phyloP scores from a whole-genome alignment of 106 monocot species.

The Ottelia alismoides region DNA sequence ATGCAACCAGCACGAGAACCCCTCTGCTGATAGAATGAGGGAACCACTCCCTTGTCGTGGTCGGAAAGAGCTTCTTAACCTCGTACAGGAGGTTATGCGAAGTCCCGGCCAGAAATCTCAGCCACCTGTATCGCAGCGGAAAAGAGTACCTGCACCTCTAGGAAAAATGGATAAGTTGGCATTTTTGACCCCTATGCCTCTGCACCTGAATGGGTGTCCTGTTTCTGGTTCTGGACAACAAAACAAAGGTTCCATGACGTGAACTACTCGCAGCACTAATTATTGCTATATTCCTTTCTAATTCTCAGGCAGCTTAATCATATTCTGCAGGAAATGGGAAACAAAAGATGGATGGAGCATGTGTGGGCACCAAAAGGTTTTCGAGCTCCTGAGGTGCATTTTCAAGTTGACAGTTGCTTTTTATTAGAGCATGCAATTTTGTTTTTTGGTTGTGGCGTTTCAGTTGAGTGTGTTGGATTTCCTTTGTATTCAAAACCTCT shows the following conservation, averaged over 20 bases:
- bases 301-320: neutral
- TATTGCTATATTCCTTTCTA: neutral
- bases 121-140: constrained; percentile 56
- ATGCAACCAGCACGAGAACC: constrained; percentile 67
- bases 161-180: constrained; percentile 26
- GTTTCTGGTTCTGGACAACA: constrained; percentile 29
- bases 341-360: constrained; percentile 82
- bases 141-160: constrained; percentile 71
- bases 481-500: too few relatives aligned
- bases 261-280: too few relatives aligned
- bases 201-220: constrained; percentile 47
- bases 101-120: constrained; percentile 27
- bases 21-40: constrained; percentile 49
- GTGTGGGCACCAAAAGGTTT: constrained; percentile 98
- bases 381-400: constrained; percentile 82
- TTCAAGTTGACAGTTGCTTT: too few relatives aligned
- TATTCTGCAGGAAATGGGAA: constrained; percentile 40
- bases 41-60: constrained; percentile 65
- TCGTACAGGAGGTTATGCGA: constrained; percentile 64
- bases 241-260: constrained; percentile 42
- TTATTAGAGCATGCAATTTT: too few relatives aligned
- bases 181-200: constrained; percentile 72
- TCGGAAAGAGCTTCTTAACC: constrained; percentile 71
- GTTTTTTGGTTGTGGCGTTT: too few relatives aligned
- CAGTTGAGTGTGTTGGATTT: too few relatives aligned